Evolutionary conservation across 2,329 filamentous ascomycete genomes (phyloP).

Genomic region (Tolypocladium nubicola): DNA sequence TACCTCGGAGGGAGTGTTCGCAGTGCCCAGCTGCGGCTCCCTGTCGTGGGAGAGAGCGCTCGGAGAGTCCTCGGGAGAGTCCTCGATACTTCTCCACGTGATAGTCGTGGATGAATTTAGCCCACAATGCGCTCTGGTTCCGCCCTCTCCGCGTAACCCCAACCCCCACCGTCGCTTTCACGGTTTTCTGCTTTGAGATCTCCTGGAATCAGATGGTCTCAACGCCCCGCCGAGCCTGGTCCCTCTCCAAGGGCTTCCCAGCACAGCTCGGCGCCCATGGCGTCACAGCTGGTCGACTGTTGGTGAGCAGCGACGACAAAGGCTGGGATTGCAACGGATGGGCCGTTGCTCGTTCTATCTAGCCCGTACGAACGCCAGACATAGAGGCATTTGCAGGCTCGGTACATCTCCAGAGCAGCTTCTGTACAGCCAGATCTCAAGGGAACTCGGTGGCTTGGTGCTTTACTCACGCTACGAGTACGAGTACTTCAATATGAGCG

Average conservation of each 20-base stretch:
- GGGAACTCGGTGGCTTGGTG: background rate
- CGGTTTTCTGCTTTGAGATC: background rate
- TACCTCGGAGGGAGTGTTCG: background rate
- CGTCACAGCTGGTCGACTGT: background rate
- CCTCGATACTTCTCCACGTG: constrained; percentile 1
- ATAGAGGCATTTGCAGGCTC: background rate
- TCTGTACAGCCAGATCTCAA: background rate
- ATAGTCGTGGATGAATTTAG: constrained; percentile 4
- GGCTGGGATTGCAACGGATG: background rate
- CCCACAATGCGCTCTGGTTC: background rate
- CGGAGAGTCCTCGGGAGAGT: background rate
- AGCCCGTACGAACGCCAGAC: background rate
- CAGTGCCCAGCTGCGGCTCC: background rate
- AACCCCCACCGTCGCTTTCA: background rate
- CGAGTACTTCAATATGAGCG: background rate
- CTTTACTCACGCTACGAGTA: background rate
- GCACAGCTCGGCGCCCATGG: background rate
- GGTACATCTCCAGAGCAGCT: background rate
- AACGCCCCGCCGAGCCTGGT: background rate
- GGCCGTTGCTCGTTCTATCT: background rate
- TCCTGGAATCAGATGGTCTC: background rate
- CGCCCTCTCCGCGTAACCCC: background rate
- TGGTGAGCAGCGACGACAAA: background rate
- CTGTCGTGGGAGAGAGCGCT: background rate
- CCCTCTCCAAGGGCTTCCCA: background rate